phyloP scores from a whole-genome alignment of 1,284 basidiomycete species.

The Mixia osmundae region DNA sequence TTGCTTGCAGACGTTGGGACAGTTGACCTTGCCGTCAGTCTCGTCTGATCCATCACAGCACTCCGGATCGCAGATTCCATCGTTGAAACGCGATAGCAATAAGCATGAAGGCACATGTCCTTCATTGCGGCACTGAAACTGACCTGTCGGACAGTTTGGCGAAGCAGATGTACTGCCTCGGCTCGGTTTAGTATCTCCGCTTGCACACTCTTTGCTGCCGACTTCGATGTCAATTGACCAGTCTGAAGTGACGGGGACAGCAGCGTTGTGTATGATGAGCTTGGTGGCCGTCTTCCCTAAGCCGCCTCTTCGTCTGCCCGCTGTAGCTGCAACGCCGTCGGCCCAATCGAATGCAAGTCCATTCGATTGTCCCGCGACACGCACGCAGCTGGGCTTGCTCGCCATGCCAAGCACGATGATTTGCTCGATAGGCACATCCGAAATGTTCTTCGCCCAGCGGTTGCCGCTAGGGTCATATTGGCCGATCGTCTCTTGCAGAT shows the following conservation, averaged over 20 bases:
- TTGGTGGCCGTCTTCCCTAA: conserved; percentile 9
- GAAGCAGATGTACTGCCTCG: background rate
- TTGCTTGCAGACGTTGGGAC: conserved; percentile 52
- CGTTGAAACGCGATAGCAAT: conserved; percentile 62
- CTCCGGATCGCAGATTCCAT: conserved; percentile 79
- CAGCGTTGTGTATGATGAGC: conserved; percentile 12
- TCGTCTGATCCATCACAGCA: conserved; percentile 99
- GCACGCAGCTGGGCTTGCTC: conserved; percentile 29
- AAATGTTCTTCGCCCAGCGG: conserved; percentile 38
- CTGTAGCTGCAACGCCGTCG: conserved; percentile 13
- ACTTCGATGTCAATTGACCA: conserved; percentile 14
- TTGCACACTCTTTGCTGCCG: conserved; percentile 2
- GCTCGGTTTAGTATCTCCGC: background rate
- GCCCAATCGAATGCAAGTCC: conserved; percentile 17
- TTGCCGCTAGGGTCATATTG: conserved; percentile 20
- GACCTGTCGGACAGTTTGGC: conserved; percentile 10
- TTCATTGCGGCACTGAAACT: conserved; percentile 67
- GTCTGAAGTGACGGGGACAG: conserved; percentile 10
- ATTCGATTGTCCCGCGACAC: conserved; percentile 4
- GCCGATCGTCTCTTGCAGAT: no score
- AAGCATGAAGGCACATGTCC: conserved; percentile 68
- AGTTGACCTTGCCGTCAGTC: conserved; percentile 36
- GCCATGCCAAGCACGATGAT: conserved; percentile 50
- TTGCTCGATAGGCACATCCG: conserved; percentile 49
- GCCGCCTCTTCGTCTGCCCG: conserved; percentile 10